Evolutionary conservation across 2,329 filamentous ascomycete genomes (phyloP).

Genomic region (Lasiodiplodia sp.): DNA sequence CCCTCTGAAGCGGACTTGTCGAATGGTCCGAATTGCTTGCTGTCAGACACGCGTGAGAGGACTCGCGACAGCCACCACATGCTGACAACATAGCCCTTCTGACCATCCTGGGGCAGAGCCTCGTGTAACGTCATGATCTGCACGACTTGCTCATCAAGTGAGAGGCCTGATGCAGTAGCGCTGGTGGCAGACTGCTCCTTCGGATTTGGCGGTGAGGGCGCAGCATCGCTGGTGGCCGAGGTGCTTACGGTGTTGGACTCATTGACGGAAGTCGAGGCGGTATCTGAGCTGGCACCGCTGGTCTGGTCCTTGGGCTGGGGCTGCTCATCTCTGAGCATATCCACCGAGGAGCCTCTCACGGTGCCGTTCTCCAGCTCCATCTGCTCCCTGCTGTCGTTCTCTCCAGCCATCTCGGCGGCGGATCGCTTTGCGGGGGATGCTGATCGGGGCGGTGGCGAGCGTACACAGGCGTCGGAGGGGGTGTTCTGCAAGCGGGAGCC

Average conservation of each 20-base stretch:
- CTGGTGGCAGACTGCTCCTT: conserved; percentile 2
- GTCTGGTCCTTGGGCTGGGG: conserved; percentile 37
- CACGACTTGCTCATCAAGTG: conserved; percentile 73
- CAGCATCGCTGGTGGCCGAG: conserved; percentile 28
- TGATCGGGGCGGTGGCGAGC: conserved; percentile 48
- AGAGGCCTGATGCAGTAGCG: background rate
- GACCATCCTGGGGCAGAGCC: conserved; percentile 69
- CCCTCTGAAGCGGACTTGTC: conserved; percentile 68
- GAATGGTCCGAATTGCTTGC: conserved; percentile 51
- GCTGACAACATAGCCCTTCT: conserved; percentile 80
- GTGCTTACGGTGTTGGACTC: conserved; percentile 30
- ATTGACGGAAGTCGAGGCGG: conserved; percentile 36
- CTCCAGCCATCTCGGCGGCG: conserved; percentile 59
- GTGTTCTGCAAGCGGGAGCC: conserved; percentile 21
- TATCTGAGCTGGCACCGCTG: conserved; percentile 39
- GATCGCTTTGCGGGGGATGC: conserved; percentile 64
- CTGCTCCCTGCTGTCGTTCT: conserved; percentile 44
- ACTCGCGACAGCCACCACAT: conserved; percentile 79
- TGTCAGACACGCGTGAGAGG: conserved; percentile 68
- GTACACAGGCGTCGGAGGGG: conserved; percentile 26
- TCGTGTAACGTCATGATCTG: conserved; percentile 70
- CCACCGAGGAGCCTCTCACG: conserved; percentile 50
- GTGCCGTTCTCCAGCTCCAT: conserved; percentile 47
- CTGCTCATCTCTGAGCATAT: conserved; percentile 48
- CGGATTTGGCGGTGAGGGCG: conserved; percentile 19